A percentile compares a stretch with the other conserved stretches of the same genome.
Evolutionary conservation across 2,329 filamentous ascomycete species (phyloP).

Genomic region (Clonostachys solani): DNA sequence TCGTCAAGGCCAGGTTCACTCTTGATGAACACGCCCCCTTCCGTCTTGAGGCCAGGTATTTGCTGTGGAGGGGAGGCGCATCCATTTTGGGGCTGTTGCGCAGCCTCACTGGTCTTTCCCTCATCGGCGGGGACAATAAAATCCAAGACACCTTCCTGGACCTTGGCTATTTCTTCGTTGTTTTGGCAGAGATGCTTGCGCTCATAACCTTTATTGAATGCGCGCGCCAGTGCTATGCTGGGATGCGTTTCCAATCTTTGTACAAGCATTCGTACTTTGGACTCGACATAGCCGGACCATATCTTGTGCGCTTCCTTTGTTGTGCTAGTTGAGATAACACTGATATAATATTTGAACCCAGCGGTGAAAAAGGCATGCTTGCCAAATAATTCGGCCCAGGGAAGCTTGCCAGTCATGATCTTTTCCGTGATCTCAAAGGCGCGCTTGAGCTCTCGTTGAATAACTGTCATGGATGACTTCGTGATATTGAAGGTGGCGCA

Average conservation of each 20-base stretch:
- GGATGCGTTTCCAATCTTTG: slow-evolving; percentile 76
- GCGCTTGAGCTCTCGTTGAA: slow-evolving; percentile 76
- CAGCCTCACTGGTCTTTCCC: slow-evolving; percentile 22
- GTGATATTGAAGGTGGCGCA: slow-evolving; percentile 95
- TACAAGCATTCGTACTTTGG: slow-evolving; percentile 84
- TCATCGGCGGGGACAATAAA: slow-evolving; percentile 20
- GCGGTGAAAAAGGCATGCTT: slow-evolving; percentile 92
- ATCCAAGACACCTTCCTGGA: slow-evolving; percentile 47
- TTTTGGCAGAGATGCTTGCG: slow-evolving; percentile 67
- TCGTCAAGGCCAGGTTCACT: slow-evolving; percentile 4
- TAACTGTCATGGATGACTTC: slow-evolving; percentile 77
- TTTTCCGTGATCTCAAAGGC: slow-evolving; percentile 73
- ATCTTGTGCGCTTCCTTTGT: slow-evolving; percentile 79
- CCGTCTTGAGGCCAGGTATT: slow-evolving; percentile 1
- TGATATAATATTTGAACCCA: slow-evolving; percentile 94
- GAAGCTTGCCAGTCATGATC: slow-evolving; percentile 71
- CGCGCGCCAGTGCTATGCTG: slow-evolving; percentile 78
- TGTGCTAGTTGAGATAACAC: slow-evolving; percentile 76
- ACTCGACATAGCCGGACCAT: slow-evolving; percentile 92
- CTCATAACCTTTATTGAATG: slow-evolving; percentile 91
- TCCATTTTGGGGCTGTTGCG: slow-evolving; percentile 14
- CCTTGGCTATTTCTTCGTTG: slow-evolving; percentile 45
- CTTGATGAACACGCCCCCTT: slow-evolving; percentile 2
- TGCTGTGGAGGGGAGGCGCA: too few species aligned
- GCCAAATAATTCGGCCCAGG: slow-evolving; percentile 84